Conservation (phyloP, 768 basidiomycete genomes). For the Coprinellus micaceus region DNA sequence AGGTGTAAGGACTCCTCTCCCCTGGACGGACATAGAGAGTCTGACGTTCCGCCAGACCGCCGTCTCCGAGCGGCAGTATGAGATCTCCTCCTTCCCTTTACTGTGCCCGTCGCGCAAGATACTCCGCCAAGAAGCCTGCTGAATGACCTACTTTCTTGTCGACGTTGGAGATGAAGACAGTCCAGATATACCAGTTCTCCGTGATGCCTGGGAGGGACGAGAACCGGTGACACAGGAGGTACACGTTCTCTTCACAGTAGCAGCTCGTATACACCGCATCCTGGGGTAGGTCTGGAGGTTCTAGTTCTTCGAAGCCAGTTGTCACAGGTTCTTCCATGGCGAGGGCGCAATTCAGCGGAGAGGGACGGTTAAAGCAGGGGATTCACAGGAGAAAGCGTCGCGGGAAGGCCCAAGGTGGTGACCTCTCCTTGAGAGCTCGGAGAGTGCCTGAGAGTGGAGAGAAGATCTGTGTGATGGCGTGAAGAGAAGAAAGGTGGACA, state of each 20-base stretch:
- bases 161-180: slow-evolving; percentile 65
- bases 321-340: too few relatives aligned
- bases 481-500: not conserved
- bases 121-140: too few relatives aligned
- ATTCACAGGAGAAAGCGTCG: not conserved
- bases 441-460: not conserved
- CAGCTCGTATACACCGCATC: slow-evolving; percentile 49
- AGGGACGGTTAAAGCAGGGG: too few relatives aligned
- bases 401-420: not conserved
- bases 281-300: slow-evolving; percentile 27
- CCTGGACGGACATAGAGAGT: not conserved
- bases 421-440: not conserved
- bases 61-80: not conserved
- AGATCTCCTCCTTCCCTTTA: too few relatives aligned
- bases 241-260: slow-evolving; percentile 77
- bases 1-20: too few relatives aligned
- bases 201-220: slow-evolving; percentile 22
- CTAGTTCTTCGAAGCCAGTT: not conserved
- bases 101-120: too few relatives aligned
- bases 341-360: too few relatives aligned
- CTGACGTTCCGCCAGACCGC: not conserved
- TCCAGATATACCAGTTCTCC: slow-evolving; percentile 46
- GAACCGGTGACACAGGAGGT: slow-evolving; percentile 50
- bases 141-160: slow-evolving; percentile 46
- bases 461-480: not conserved